phyloP scores from a whole-genome alignment of 2,329 filamentous ascomycete genomes.

The Blastomyces percursus region DNA sequence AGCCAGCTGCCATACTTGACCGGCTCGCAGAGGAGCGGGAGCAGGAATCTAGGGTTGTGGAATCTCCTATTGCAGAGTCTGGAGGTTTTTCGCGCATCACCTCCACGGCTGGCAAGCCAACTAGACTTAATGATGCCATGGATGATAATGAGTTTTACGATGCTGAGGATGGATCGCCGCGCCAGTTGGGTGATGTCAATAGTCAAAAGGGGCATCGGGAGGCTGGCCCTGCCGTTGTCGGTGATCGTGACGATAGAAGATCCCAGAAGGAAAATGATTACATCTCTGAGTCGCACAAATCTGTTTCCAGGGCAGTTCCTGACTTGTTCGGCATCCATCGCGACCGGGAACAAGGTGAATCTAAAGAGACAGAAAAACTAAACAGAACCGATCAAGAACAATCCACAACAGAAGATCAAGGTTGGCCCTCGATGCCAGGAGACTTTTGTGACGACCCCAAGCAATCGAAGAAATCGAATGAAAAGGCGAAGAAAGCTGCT shows the following conservation, averaged over 20 bases:
- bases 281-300: neutral
- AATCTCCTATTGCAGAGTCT: neutral
- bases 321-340: neutral
- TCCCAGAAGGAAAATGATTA: neutral
- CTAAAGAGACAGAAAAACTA: neutral
- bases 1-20: neutral
- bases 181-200: neutral
- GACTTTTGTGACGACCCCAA: constrained; percentile 1
- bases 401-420: neutral
- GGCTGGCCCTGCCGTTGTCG: neutral
- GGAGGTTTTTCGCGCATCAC: neutral
- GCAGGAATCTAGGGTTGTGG: neutral
- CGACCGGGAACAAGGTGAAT: neutral
- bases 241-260: neutral
- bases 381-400: neutral
- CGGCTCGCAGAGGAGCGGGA: neutral
- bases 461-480: constrained; percentile 1
- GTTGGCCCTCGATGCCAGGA: neutral
- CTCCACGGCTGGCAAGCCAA: neutral
- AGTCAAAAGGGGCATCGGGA: neutral
- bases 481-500: constrained; percentile 6
- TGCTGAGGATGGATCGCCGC: constrained; percentile 11
- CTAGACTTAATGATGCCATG: neutral
- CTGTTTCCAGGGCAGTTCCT: neutral
- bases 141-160: constrained; percentile 10